Percentiles rank a stretch among this genome's conserved stretches.
Conservation (phyloP, 495 filamentous ascomycete genomes). For the Daldinia caldariorum region DNA sequence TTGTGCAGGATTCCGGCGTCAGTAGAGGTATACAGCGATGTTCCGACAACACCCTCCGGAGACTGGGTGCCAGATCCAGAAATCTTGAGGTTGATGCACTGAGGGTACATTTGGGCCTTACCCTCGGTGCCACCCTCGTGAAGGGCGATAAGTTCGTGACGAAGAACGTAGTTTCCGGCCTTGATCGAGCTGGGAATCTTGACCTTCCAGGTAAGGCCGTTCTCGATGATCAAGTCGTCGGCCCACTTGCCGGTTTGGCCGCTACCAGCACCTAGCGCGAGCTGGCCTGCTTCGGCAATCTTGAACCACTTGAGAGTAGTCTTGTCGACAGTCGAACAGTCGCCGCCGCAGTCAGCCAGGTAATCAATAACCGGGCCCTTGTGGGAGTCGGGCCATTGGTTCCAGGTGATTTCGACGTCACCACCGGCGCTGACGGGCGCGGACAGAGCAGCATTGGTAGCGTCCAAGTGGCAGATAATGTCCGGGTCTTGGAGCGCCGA, state of each 20-base stretch:
- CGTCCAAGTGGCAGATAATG: conserved; percentile 62
- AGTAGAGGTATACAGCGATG: conserved; percentile 61
- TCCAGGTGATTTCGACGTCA: conserved; percentile 57
- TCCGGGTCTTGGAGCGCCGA: conserved; percentile 54
- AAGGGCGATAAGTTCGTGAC: conserved; percentile 77
- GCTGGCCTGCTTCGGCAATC: conserved; percentile 66
- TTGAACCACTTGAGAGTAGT: conserved; percentile 71
- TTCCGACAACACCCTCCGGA: conserved; percentile 55
- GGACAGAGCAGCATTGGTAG: conserved; percentile 52
- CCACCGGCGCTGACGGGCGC: conserved; percentile 57
- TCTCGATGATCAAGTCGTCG: conserved; percentile 67
- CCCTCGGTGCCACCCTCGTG: conserved; percentile 64
- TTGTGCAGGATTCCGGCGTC: conserved; percentile 67
- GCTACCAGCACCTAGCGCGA: conserved; percentile 47
- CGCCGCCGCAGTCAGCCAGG: conserved; percentile 71
- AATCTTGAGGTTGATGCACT: conserved; percentile 73
- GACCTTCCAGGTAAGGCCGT: conserved; percentile 68
- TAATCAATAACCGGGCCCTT: conserved; percentile 58
- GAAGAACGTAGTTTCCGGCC: conserved; percentile 72
- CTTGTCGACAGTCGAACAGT: conserved; percentile 69
- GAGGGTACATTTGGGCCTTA: conserved; percentile 74
- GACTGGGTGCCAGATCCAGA: conserved; percentile 64
- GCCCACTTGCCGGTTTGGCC: conserved; percentile 67
- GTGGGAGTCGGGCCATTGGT: conserved; percentile 58
- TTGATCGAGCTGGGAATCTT: conserved; percentile 66